Evolutionary conservation across 2,329 filamentous ascomycete species (phyloP).

Genomic region (Ophiostoma fasciatum): DNA sequence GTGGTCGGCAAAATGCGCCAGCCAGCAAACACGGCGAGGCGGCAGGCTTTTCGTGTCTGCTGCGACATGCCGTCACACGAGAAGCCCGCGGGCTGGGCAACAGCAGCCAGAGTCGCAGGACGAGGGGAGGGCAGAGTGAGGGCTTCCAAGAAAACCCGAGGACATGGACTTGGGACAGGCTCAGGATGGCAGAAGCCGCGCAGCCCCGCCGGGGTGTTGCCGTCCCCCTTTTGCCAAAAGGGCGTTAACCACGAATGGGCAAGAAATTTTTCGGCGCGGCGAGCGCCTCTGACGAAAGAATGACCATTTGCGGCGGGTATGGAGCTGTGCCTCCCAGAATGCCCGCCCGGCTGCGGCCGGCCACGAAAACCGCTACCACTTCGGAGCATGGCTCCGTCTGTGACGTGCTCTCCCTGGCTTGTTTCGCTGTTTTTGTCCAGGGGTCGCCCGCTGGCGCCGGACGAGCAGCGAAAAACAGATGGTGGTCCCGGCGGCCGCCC

Average conservation of each 20-base stretch:
- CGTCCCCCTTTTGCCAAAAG: constrained; percentile 6
- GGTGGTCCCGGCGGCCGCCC: background rate
- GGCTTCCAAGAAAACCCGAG: constrained; percentile 16
- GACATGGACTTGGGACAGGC: constrained; percentile 20
- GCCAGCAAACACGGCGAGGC: no score
- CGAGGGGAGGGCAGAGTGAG: background rate
- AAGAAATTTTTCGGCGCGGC: constrained; percentile 3
- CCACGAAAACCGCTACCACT: no score
- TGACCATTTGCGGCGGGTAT: constrained; percentile 1
- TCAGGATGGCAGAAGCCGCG: constrained; percentile 10
- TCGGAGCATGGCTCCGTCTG: no score
- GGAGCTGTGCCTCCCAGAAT: no score
- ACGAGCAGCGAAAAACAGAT: no score
- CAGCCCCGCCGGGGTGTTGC: constrained; percentile 12
- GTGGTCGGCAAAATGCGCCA: no score
- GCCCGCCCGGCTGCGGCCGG: background rate
- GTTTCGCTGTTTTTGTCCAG: constrained; percentile 1
- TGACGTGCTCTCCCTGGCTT: background rate
- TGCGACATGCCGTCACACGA: no score
- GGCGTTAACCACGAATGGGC: constrained; percentile 8
- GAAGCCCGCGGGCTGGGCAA: no score
- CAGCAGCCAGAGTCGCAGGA: no score
- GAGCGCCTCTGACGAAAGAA: constrained; percentile 1
- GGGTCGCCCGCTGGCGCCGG: no score
- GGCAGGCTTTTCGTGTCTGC: no score